Conservation (phyloP, 108 stramenopile species). For the Cyclotella distinguenda region DNA sequence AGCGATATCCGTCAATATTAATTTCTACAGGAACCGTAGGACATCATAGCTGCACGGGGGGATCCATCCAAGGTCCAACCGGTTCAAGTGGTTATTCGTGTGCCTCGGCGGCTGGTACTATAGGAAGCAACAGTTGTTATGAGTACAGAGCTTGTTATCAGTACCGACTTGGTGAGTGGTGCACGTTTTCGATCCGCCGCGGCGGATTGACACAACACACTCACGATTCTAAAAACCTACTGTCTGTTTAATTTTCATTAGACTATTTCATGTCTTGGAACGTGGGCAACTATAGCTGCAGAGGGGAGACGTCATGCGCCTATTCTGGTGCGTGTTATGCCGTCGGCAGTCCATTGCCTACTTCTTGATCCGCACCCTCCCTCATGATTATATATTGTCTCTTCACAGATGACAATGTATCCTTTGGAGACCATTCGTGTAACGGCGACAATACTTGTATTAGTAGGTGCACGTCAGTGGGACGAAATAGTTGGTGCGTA, state of each 20-base stretch:
- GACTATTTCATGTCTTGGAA: not conserved
- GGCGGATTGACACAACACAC: not conserved
- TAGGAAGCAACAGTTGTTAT: not conserved
- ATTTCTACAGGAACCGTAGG: conserved; percentile 1
- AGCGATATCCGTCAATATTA: too few species aligned
- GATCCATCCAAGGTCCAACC: not conserved
- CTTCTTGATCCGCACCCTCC: too few species aligned
- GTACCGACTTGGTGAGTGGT: not conserved
- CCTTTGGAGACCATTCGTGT: not conserved
- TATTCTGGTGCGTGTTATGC: too few species aligned
- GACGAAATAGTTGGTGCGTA: not conserved
- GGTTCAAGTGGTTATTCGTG: not conserved
- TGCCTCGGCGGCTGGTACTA: not conserved
- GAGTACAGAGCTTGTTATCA: conserved; percentile 5
- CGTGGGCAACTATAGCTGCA: not conserved
- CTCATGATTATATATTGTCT: too few species aligned
- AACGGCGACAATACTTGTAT: not conserved
- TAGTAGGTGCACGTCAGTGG: not conserved
- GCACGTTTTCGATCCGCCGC: not conserved
- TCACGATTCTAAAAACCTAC: not conserved
- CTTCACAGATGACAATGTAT: too few species aligned
- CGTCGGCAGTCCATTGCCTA: too few species aligned
- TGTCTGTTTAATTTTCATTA: not conserved
- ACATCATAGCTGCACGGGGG: not conserved
- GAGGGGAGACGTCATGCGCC: not conserved